phyloP scores from a whole-genome alignment of 2,329 filamentous ascomycete genomes.

The Xylariales sp. region DNA sequence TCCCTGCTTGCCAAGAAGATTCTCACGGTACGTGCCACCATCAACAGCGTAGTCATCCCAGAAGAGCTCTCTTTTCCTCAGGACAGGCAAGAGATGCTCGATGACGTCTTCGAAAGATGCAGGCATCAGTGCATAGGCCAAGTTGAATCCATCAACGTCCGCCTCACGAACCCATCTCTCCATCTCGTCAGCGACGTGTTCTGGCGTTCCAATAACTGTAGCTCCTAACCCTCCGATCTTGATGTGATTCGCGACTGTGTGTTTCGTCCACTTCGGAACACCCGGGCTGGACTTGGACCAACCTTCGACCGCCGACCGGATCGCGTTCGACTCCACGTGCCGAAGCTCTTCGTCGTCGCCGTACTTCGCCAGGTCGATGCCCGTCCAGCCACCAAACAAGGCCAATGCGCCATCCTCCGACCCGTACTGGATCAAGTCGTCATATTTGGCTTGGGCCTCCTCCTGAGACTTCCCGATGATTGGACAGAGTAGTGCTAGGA shows the following conservation, averaged over 20 bases:
- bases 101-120: slow-evolving; percentile 6
- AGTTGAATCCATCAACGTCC: slow-evolving; percentile 7
- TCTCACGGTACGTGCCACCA: slow-evolving; percentile 7
- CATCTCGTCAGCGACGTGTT: slow-evolving; percentile 8
- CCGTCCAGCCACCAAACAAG: slow-evolving; percentile 8
- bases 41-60: slow-evolving; percentile 8
- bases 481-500: slow-evolving; percentile 5
- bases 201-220: slow-evolving; percentile 7
- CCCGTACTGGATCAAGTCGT: slow-evolving; percentile 6
- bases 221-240: slow-evolving; percentile 7
- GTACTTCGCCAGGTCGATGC: slow-evolving; percentile 8
- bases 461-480: slow-evolving; percentile 7
- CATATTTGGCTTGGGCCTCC: slow-evolving; percentile 7
- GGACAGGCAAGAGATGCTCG: slow-evolving; percentile 1
- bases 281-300: slow-evolving; percentile 7
- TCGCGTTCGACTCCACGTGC: slow-evolving; percentile 7
- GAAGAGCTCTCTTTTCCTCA: slow-evolving; percentile 2
- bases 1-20: slow-evolving; percentile 3
- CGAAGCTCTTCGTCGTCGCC: slow-evolving; percentile 7
- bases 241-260: slow-evolving; percentile 8
- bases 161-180: slow-evolving; percentile 7
- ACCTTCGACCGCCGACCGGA: slow-evolving; percentile 6
- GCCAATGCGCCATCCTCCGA: slow-evolving; percentile 6
- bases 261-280: slow-evolving; percentile 7
- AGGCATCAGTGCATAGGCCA: slow-evolving; percentile 8